phyloP scores from a whole-genome alignment of 179 eudicot genomes.

The Nepenthes alata region DNA sequence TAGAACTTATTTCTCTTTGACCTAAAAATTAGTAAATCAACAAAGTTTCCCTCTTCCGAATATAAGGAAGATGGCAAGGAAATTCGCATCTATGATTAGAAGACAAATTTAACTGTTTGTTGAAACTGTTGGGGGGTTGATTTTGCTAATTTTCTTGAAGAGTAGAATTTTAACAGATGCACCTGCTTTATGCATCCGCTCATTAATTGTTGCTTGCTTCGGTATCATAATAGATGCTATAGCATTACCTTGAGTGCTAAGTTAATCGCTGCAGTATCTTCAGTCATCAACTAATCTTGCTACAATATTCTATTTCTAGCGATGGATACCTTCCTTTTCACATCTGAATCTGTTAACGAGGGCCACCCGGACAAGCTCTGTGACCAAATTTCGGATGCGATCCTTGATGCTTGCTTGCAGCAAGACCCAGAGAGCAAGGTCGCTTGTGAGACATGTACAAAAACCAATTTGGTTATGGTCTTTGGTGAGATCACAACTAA shows the following conservation, averaged over 20 bases:
- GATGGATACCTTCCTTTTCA: constrained; percentile 18
- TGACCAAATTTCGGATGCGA: constrained; percentile 24
- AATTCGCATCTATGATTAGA: too few species aligned
- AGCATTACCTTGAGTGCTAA: background rate
- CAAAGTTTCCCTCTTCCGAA: too few species aligned
- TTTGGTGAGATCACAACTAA: constrained; percentile 23
- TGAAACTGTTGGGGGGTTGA: too few species aligned
- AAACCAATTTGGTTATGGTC: constrained; percentile 23
- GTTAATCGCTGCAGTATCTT: background rate
- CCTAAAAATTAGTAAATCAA: too few species aligned
- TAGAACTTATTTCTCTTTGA: too few species aligned
- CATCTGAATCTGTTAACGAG: constrained; percentile 24
- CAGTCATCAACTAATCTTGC: background rate
- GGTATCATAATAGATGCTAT: too few species aligned
- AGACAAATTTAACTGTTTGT: too few species aligned
- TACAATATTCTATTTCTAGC: background rate
- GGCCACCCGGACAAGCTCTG: constrained; percentile 26
- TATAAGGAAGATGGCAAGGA: too few species aligned
- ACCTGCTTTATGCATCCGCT: too few species aligned
- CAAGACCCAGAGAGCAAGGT: constrained; percentile 24
- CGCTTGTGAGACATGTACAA: constrained; percentile 21
- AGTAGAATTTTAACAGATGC: too few species aligned
- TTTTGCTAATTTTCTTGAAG: too few species aligned
- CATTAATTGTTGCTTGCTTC: too few species aligned
- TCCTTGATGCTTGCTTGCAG: constrained; percentile 18